Base-by-base conservation (phyloP, 805 yeast species). In the Saturnispora zaruensis region DNA sequence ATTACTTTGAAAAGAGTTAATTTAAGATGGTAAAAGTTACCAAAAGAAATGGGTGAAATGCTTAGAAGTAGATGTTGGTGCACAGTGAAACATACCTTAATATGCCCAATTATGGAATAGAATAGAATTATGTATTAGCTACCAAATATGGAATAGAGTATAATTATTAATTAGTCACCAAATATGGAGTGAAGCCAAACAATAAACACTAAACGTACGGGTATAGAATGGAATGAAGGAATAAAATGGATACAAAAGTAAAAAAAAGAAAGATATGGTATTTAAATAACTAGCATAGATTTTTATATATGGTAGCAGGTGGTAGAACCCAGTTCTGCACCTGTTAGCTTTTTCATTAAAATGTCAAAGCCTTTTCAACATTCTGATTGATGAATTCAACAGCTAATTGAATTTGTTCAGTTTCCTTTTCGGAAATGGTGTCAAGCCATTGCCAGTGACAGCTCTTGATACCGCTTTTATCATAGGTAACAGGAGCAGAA, bases 401-500 rank as follows among this genome's bases (percentile, higher is more conserved):
- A 48, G 84, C 82, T 55, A 74, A 74, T 13, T 62, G 61, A 55
- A 81, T 69, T 65, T 81, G 67, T 57, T 77, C 77, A 60, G 69
- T 69, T 67, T 85, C 93, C 46, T 70, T 70, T 26, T 64, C 70
- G 57, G 72, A 69, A 58, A 78, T 62, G 53, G 73, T 64, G 52
- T 71, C 67, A 58, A 84, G 71, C 49, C 81, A 68, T 26, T 73
- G 71, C 56, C 70, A 73, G 58, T 83, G 74, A 49, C 84, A 77
- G 54, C 72, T 74, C 44, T 69, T 71, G 50, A 81, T 74, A 57
- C 90, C 90, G 41, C 70, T 64, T 51, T 66, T 64, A 49, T 76
- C 73, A 53, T 83, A 71, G 49, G 62, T 68, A 53, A 82, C 77
- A 36, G 90, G 90, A 55, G 81, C 70, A 1, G 91, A 77, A 64